Conservation (phyloP, 768 basidiomycete species). For the Antrodiella citrinella region DNA sequence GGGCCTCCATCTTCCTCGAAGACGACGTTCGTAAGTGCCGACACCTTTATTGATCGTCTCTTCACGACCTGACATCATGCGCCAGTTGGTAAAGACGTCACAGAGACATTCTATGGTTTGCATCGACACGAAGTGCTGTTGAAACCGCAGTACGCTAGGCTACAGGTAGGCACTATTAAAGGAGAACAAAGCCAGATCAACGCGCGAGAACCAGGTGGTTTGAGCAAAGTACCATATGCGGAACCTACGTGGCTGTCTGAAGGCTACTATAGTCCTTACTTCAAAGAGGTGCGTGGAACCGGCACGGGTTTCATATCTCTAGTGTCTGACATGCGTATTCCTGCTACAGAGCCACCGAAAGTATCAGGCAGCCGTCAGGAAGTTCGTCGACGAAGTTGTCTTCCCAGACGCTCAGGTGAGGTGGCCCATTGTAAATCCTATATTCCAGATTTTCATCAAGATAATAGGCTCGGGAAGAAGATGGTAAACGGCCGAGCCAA, state of each 20-base stretch:
- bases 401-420: conserved; percentile 31
- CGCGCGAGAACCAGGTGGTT: conserved; percentile 39
- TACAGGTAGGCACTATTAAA: conserved; percentile 59
- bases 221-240: conserved; percentile 75
- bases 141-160: conserved; percentile 60
- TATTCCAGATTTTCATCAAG: too few relatives aligned
- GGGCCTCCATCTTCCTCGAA: conserved; percentile 58
- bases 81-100: conserved; percentile 66
- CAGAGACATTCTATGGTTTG: conserved; percentile 78
- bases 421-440: not conserved
- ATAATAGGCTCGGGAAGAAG: conserved; percentile 72
- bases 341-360: conserved; percentile 40
- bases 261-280: conserved; percentile 72
- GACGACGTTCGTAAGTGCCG: conserved; percentile 56
- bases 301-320: not conserved
- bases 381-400: conserved; percentile 65
- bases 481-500: conserved; percentile 81
- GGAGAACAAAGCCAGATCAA: conserved; percentile 39
- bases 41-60: not conserved
- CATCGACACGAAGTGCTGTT: conserved; percentile 77
- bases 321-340: not conserved
- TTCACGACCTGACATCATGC: not conserved
- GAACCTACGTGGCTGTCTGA: conserved; percentile 74
- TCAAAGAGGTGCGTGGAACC: conserved; percentile 34
- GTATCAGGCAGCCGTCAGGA: conserved; percentile 51